These are phyloP conservation scores for Ceratonia siliqua DNA, from an alignment of 306 rosid species.

Conservation along the genomic window DNA sequence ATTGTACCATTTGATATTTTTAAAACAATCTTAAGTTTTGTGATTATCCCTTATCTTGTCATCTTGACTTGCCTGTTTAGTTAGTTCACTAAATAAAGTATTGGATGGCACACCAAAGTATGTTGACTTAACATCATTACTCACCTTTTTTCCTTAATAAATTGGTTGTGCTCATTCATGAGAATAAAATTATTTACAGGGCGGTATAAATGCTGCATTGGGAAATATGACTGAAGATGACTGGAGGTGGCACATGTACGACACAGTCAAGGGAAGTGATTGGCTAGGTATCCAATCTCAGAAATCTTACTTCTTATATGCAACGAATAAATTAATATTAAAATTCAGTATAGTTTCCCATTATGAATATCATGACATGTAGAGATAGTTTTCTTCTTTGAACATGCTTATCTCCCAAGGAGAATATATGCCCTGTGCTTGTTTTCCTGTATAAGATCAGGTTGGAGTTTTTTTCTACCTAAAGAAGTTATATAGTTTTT, in stretches of 20 bases:
- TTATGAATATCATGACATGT: slow-evolving; percentile 2
- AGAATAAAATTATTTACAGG: slow-evolving; percentile 48
- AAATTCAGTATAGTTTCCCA: not conserved
- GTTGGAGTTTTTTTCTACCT: not conserved
- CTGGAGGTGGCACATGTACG: slow-evolving; percentile 99
- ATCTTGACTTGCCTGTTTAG: not conserved
- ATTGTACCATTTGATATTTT: not conserved
- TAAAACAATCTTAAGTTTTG: not conserved
- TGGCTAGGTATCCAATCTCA: slow-evolving; percentile 68
- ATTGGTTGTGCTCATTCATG: slow-evolving; percentile 21
- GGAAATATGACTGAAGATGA: slow-evolving; percentile 93
- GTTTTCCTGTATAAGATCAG: slow-evolving; percentile 18
- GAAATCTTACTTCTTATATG: not conserved
- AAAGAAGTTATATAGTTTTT: slow-evolving; percentile 18
- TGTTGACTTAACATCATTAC: slow-evolving; percentile 2
- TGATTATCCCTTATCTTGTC: not conserved
- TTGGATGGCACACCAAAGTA: not conserved
- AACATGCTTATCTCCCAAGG: slow-evolving; percentile 12
- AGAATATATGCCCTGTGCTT: slow-evolving; percentile 4
- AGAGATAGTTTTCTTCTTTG: slow-evolving; percentile 1
- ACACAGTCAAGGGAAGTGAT: slow-evolving; percentile 95
- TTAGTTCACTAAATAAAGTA: not conserved
- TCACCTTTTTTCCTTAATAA: not conserved
- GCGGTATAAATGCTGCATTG: slow-evolving; percentile 93
- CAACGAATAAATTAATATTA: too few relatives aligned